phyloP scores from a whole-genome alignment of 768 basidiomycete species.

The Boletus pseudo-olivaceus region DNA sequence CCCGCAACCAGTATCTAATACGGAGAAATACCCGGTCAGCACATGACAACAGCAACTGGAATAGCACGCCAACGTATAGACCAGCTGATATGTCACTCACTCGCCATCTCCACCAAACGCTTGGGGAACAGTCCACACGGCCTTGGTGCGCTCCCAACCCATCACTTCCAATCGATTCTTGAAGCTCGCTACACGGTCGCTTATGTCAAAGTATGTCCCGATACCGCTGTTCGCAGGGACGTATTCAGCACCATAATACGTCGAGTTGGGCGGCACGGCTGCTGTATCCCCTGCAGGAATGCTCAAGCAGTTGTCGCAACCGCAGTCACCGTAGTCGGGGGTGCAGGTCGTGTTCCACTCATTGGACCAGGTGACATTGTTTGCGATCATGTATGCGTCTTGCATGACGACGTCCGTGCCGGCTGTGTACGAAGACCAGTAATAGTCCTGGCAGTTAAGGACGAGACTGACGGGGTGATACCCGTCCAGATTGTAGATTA shows the following conservation, averaged over 20 bases:
- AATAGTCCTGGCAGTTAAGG: slow-evolving; percentile 63
- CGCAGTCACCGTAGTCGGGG: slow-evolving; percentile 65
- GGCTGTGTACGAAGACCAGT: slow-evolving; percentile 53
- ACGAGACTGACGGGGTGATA: slow-evolving; percentile 69
- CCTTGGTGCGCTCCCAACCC: slow-evolving; percentile 66
- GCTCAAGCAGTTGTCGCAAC: slow-evolving; percentile 60
- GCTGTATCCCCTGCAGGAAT: slow-evolving; percentile 39
- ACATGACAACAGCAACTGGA: not conserved
- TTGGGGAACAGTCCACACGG: slow-evolving; percentile 80
- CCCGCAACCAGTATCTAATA: slow-evolving; percentile 55
- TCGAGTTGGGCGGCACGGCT: slow-evolving; percentile 26
- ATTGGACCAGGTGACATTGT: slow-evolving; percentile 61
- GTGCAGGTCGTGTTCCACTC: slow-evolving; percentile 65
- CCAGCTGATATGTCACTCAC: slow-evolving; percentile 20
- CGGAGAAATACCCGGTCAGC: not conserved
- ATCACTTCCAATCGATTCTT: slow-evolving; percentile 53
- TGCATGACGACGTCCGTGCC: slow-evolving; percentile 73
- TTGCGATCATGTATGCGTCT: slow-evolving; percentile 49
- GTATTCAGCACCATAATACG: slow-evolving; percentile 9
- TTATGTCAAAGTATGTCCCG: slow-evolving; percentile 59
- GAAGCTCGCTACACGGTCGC: slow-evolving; percentile 64
- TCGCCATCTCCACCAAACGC: slow-evolving; percentile 50
- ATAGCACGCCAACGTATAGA: not conserved
- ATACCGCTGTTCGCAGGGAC: slow-evolving; percentile 31
- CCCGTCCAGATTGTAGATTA: slow-evolving; percentile 59